Evolutionary conservation across 2,329 filamentous ascomycete genomes (phyloP).

Genomic region (Blumeriella jaapii): DNA sequence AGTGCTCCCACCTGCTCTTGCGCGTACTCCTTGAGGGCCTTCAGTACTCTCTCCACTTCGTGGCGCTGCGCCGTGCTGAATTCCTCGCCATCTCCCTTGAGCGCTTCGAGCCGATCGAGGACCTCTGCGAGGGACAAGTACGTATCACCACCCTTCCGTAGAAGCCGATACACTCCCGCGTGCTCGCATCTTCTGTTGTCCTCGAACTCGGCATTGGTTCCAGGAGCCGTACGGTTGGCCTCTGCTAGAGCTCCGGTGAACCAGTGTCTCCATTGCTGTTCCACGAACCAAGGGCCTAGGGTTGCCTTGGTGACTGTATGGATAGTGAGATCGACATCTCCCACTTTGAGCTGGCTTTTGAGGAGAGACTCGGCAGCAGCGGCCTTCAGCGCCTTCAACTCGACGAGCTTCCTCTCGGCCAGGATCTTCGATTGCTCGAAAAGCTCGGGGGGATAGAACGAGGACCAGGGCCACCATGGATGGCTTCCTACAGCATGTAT

Average conservation of each 20-base stretch:
- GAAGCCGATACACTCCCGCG: slow-evolving; percentile 13
- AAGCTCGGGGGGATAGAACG: not conserved
- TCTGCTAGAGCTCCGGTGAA: slow-evolving; percentile 6
- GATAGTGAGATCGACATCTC: slow-evolving; percentile 4
- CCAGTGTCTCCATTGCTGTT: slow-evolving; percentile 21
- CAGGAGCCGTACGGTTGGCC: not conserved
- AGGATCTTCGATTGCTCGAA: slow-evolving; percentile 2
- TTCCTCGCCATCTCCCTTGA: not conserved
- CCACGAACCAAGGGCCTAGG: slow-evolving; percentile 14
- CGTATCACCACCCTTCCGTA: slow-evolving; percentile 14
- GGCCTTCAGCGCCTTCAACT: slow-evolving; percentile 7
- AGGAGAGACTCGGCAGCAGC: slow-evolving; percentile 11
- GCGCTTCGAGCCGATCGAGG: not conserved
- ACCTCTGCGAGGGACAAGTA: slow-evolving; percentile 14
- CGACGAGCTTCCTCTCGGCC: slow-evolving; percentile 9
- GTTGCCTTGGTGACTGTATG: slow-evolving; percentile 16
- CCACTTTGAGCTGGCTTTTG: slow-evolving; percentile 6
- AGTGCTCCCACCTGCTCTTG: slow-evolving; percentile 12
- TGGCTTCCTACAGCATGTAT: slow-evolving; percentile 19
- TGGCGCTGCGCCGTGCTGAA: not conserved
- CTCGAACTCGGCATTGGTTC: too few species aligned
- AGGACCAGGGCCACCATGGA: slow-evolving; percentile 13
- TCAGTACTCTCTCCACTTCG: slow-evolving; percentile 11
- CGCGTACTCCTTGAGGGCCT: slow-evolving; percentile 16
- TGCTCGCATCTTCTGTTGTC: not conserved